Conservation (phyloP, 1,139 yeast genomes). For the Wickerhamiella infanticola region DNA sequence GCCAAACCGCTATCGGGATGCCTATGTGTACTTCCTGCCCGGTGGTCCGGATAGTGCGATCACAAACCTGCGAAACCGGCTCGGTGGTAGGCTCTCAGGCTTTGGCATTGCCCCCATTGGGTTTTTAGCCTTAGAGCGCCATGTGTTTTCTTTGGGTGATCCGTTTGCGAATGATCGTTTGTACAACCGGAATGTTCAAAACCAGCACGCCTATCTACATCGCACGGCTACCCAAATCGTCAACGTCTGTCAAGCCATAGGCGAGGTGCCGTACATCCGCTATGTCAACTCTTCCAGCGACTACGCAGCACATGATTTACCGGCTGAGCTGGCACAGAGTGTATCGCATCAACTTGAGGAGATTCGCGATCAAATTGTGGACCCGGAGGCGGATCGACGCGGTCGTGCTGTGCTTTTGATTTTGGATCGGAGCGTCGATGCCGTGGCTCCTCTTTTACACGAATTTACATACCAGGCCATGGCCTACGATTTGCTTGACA, state of each 20-base stretch:
- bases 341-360: constrained; percentile 60
- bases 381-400: constrained; percentile 1
- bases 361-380: constrained; percentile 17
- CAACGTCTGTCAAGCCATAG: constrained; percentile 58
- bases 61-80: constrained; percentile 17
- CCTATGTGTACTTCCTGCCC: constrained; percentile 43
- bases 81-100: constrained; percentile 15
- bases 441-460: constrained; percentile 72
- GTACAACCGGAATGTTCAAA: constrained; percentile 50
- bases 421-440: constrained; percentile 71
- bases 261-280: constrained; percentile 79
- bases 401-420: constrained; percentile 54
- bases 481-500: constrained; percentile 56
- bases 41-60: constrained; percentile 22
- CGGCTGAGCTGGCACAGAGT: constrained; percentile 57
- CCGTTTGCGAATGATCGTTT: constrained; percentile 51
- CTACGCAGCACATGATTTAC: constrained; percentile 42
- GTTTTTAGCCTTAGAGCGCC: constrained; percentile 35
- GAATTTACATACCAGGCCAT: constrained; percentile 91
- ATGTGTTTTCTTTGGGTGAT: constrained; percentile 30
- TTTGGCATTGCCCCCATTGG: constrained; percentile 24
- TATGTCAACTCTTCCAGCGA: constrained; percentile 29
- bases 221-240: constrained; percentile 49
- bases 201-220: constrained; percentile 42
- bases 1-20: constrained; percentile 42